Evolutionary conservation across 1,139 yeast species (phyloP), one percentile per base, ranked within the genome.

Genomic region (Sporopachydermia cereana): DNA sequence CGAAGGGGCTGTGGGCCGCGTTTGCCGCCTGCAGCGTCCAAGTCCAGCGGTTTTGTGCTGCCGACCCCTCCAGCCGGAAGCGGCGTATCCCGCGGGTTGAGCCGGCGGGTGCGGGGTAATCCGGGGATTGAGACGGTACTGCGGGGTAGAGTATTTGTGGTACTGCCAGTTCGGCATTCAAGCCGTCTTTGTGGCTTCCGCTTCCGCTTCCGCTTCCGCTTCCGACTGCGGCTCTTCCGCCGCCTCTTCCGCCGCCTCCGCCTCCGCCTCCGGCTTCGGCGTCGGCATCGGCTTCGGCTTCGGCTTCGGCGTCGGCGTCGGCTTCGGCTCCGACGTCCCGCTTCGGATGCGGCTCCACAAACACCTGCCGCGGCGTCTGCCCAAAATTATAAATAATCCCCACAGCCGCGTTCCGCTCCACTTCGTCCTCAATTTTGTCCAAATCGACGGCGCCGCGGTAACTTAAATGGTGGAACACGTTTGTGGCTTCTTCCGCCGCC

Each of bases 351-450:
- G 86, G 79, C 47, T 68, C 71, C 7, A 62, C 64, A 54, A 85
- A 84, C 12, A 85, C 64, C 53, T 81, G 84, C 43, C 72, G 57
- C 1, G 96, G 96, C 0, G 95, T 85, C 58, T 85, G 96, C 0
- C 96, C 96, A 67, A 85, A 85, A 59, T 85, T 85, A 57, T 85
- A 89, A 43, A 85, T 85, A 57, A 83, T 82, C 1, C 94, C 89
- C 25, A 85, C 81, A 2, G 80, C 72, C 0, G 94, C 91, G 34
- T 78, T 68, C 50, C 80, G 72, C 57, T 85, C 94, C 49, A 74
- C 68, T 34, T 79, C 85, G 57, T 85, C 89, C 48, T 73, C 69
- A 42, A 85, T 79, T 30, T 68, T 70, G 52, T 84, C 95, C 46
- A 85, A 63, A 57, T 85, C 77, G 22, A 84, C 79, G 0, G 89